These are phyloP conservation scores for Sclerotinia borealis DNA, from an alignment of 2,329 filamentous ascomycete genomes.

Conservation along the genomic window DNA sequence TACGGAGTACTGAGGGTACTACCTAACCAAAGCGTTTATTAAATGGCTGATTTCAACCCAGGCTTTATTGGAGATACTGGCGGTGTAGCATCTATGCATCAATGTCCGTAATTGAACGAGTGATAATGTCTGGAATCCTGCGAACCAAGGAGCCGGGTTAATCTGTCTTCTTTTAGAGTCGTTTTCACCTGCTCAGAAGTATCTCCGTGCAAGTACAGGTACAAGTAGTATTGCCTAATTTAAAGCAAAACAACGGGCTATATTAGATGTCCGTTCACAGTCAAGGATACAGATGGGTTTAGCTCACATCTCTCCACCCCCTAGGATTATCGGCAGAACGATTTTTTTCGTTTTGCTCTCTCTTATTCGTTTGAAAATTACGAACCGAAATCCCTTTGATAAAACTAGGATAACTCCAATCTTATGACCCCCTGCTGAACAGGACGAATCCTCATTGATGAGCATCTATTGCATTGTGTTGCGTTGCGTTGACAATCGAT, in stretches of 20 bases:
- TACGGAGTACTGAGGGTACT: not conserved
- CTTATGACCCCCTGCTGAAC: not conserved
- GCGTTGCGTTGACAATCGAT: not conserved
- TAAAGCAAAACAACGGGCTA: not conserved
- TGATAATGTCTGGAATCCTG: conserved; percentile 8
- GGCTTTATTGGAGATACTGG: not conserved
- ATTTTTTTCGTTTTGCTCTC: not conserved
- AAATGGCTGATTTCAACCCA: not conserved
- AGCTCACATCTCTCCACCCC: not conserved
- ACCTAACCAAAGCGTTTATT: not conserved
- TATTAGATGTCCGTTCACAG: not conserved
- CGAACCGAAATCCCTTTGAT: not conserved
- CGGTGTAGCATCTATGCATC: conserved; percentile 4
- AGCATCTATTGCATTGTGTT: not conserved
- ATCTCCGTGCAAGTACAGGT: not conserved
- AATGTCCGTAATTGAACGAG: not conserved
- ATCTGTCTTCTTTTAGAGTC: not conserved
- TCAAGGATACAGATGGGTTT: not conserved
- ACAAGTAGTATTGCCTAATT: not conserved
- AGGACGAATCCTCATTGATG: not conserved
- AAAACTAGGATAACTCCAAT: not conserved
- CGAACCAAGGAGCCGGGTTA: not conserved
- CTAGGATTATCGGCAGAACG: conserved; percentile 1
- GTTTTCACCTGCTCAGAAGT: not conserved
- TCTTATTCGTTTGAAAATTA: not conserved